phyloP scores from a whole-genome alignment of 2,329 filamentous ascomycete genomes.

The Fulvia fulva region DNA sequence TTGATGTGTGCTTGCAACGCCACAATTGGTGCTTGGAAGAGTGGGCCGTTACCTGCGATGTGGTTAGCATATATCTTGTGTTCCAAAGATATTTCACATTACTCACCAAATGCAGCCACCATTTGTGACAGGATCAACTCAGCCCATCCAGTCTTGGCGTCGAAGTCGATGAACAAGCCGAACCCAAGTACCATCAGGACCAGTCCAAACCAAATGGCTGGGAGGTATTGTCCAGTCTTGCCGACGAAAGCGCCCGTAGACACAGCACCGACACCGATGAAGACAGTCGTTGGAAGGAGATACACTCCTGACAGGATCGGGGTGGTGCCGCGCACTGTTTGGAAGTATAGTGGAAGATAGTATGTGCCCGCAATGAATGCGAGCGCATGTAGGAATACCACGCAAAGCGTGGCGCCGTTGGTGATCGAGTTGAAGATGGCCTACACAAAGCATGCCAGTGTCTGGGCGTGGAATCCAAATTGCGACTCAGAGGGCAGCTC shows the following conservation, averaged over 20 bases:
- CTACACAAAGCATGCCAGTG: too few relatives aligned
- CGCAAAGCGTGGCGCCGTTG: slow-evolving; percentile 61
- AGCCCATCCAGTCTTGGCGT: slow-evolving; percentile 32
- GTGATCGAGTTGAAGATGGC: slow-evolving; percentile 63
- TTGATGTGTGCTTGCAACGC: slow-evolving; percentile 62
- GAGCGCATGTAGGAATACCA: slow-evolving; percentile 70
- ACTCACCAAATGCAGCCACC: slow-evolving; percentile 58
- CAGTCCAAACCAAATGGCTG: slow-evolving; percentile 47
- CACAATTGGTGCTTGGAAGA: slow-evolving; percentile 66
- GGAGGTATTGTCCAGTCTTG: slow-evolving; percentile 48
- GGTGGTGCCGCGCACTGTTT: slow-evolving; percentile 64
- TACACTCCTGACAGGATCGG: slow-evolving; percentile 70
- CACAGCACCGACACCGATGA: slow-evolving; percentile 32
- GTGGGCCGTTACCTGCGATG: too few relatives aligned
- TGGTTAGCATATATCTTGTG: too few relatives aligned
- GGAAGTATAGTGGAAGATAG: slow-evolving; percentile 82
- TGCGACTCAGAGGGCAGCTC: too few relatives aligned
- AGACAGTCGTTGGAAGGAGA: slow-evolving; percentile 33
- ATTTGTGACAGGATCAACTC: slow-evolving; percentile 53
- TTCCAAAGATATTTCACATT: too few relatives aligned
- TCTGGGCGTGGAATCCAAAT: too few relatives aligned
- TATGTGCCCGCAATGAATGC: slow-evolving; percentile 74
- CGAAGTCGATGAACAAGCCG: slow-evolving; percentile 38
- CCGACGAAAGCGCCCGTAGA: slow-evolving; percentile 40
- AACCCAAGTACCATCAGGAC: slow-evolving; percentile 37